Conservation (phyloP, 1,139 yeast genomes). For the Arxiozyma heterogenica region DNA sequence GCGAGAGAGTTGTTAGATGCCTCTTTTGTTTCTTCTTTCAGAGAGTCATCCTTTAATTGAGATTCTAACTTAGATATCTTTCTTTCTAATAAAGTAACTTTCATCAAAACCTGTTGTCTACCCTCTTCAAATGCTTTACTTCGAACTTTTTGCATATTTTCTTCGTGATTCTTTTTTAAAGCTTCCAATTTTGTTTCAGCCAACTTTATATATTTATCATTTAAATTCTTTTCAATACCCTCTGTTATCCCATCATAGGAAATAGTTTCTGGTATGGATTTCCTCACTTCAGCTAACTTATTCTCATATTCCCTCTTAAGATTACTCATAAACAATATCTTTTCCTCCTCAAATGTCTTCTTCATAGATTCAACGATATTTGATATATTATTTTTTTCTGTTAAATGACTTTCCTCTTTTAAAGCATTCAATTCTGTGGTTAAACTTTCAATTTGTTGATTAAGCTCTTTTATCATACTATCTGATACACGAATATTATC, state of each 20-base stretch:
- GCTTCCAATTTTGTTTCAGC: slow-evolving; percentile 14
- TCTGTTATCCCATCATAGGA: slow-evolving; percentile 16
- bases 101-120: slow-evolving; percentile 31
- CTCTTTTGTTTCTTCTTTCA: not conserved
- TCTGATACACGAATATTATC: not conserved
- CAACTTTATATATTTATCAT: slow-evolving; percentile 12
- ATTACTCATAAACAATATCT: slow-evolving; percentile 12
- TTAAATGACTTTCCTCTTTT: slow-evolving; percentile 5
- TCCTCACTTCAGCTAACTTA: slow-evolving; percentile 8
- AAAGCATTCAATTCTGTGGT: slow-evolving; percentile 7
- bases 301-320: slow-evolving; percentile 18
- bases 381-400: slow-evolving; percentile 13
- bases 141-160: slow-evolving; percentile 30
- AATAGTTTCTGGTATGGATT: slow-evolving; percentile 20
- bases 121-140: slow-evolving; percentile 35
- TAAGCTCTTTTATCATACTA: not conserved
- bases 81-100: slow-evolving; percentile 23
- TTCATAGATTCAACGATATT: slow-evolving; percentile 22
- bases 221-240: slow-evolving; percentile 27
- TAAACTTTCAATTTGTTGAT: slow-evolving; percentile 13
- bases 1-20: not conserved
- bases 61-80: slow-evolving; percentile 8
- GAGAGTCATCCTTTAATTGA: not conserved
- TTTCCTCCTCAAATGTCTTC: slow-evolving; percentile 20
- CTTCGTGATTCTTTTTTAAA: slow-evolving; percentile 11